Evolutionary conservation across 1,139 yeast species (phyloP), one percentile per base, ranked within the genome.

Genomic region (Kodamaea derodonti): DNA sequence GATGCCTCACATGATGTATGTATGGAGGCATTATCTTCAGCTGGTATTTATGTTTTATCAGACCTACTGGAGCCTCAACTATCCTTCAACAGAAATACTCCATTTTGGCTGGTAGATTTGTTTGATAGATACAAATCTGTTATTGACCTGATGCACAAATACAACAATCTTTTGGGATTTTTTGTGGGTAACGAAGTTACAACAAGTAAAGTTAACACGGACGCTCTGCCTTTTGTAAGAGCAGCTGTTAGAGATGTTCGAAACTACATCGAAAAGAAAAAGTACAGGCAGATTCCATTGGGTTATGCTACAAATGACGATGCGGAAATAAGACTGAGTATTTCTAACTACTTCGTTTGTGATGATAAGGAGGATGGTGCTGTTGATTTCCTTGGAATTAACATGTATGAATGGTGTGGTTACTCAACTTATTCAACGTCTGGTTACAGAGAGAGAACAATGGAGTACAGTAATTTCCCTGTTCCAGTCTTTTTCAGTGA

Each of bases 401-500:
- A 78, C 46, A 77, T 76, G 72, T 78, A 77, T 49, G 82, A 77
- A 49, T 78, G 84, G 84, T 78, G 84, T 58, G 84, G 84, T 0
- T 71, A 75, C 42, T 77, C 83, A 1, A 65, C 76, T 5, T 76
- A 64, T 49, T 63, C 69, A 12, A 65, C 75, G 3, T 74, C 80
- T 31, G 84, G 84, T 0, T 78, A 75, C 43, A 58, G 67, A 39
- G 80, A 75, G 20, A 58, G 81, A 44, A 75, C 82, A 0, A 44
- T 60, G 8, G 75, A 73, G 41, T 71, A 72, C 42, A 47, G 54
- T 32, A 52, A 65, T 35, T 70, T 56, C 42, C 74, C 79, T 0
- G 63, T 73, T n/a, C 82, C 83, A 0, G 62, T 75, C 0, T 75
- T 78, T 47, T 76, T 78, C 49, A 75, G 81, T 35, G 84, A 78